Evolutionary conservation across 1,284 basidiomycete genomes (phyloP), one percentile per base, ranked within the genome.

Genomic region (Pyrrhoderma noxium): DNA sequence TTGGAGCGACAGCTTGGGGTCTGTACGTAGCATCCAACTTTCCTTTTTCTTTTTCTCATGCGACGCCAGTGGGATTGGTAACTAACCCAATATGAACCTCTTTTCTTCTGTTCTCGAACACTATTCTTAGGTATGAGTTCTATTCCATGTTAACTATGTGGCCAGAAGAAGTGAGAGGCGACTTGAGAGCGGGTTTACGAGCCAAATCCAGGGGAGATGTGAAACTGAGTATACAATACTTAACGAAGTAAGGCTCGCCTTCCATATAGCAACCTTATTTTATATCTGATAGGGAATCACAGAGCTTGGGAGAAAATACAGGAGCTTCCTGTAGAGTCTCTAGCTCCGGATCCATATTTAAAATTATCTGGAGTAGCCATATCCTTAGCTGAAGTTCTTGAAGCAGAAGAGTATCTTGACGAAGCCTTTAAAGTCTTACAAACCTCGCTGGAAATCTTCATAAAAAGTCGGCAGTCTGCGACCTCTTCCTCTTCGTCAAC

Each of bases 361-460:
- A 89, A 86, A 64, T 67, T 80, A 2, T 80, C 83, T 0, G 86
- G 86, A 1, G 77, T 89, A n/a, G 80, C 77, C 1, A 73, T 84
- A 18, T 67, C 74, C 3, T 70, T 88, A 40, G 82, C 78, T 2
- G 78, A 79, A 42, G 74, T 83, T 0, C 67, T 82, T 13, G 82
- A 87, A 58, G 65, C 67, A 11, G 63, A 69, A 5, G 64, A 71
- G 8, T 69, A 72, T 21, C 64, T 64, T 0, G 63, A 72, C 25
- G 66, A 67, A 4, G 84, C 87, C 0, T 84, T 79, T 58, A 68
- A 72, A 2, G 64, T 74, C 1, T 76, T 67, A 80, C 56, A 60
- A 60, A 31, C 57, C 61, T 19, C 57, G 74, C 31, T 67, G 64
- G 49, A 55, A 56, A 47, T 31, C 7, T 47, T 27, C n/a, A 21